A percentile compares a stretch with the other conserved stretches of the same genome.
Conservation (phyloP, 2,329 filamentous ascomycete genomes). For the Periconia sp. region DNA sequence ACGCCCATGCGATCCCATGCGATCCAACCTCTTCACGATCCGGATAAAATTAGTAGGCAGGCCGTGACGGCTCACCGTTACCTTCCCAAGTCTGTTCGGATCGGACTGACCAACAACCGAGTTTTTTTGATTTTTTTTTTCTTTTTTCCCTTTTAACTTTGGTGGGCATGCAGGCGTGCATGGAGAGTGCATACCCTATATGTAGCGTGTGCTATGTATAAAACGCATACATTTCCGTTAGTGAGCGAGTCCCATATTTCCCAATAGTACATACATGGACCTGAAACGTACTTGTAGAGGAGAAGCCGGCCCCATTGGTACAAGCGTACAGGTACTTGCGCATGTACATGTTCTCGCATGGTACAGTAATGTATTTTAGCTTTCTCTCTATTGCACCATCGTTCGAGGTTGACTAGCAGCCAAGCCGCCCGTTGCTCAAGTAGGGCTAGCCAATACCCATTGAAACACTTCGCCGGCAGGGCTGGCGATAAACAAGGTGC, state of each 20-base stretch:
- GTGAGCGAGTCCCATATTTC: background rate
- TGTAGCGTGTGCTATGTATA: background rate
- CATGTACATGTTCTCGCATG: background rate
- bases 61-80: too few relatives aligned
- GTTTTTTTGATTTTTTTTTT: too few relatives aligned
- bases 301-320: background rate
- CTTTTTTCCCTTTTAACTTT: too few relatives aligned
- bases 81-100: too few relatives aligned
- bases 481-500: too few relatives aligned
- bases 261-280: background rate
- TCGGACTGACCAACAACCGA: too few relatives aligned
- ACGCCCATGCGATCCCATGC: too few relatives aligned
- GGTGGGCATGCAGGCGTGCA: background rate
- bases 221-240: background rate
- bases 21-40: too few relatives aligned
- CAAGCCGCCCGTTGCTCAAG: conserved; percentile 1
- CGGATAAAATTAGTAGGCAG: too few relatives aligned
- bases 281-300: background rate
- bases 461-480: too few relatives aligned
- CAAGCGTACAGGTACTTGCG: background rate
- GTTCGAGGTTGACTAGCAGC: conserved; percentile 18
- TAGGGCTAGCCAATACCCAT: background rate
- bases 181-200: background rate
- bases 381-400: conserved; percentile 16
- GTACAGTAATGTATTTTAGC: background rate